Conservation (phyloP, 2,329 filamentous ascomycete species). For the Pseudohalonectria lignicola region DNA sequence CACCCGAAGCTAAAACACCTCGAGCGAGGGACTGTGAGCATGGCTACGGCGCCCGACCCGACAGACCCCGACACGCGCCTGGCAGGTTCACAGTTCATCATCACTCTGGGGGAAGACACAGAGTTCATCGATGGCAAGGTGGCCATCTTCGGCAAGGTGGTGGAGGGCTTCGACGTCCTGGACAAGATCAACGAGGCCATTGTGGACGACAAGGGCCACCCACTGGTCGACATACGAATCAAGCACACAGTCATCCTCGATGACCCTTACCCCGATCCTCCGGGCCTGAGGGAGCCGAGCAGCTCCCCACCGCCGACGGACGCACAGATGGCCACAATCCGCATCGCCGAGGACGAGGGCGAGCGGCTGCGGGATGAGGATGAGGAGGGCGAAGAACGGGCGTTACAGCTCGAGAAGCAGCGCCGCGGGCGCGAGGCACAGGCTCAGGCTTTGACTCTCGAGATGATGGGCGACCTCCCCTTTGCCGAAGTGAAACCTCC, state of each 20-base stretch:
- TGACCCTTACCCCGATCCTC: constrained; percentile 80
- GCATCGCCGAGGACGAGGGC: constrained; percentile 77
- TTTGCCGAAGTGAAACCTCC: constrained; percentile 97
- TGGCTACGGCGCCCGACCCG: constrained; percentile 72
- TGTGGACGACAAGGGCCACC: constrained; percentile 73
- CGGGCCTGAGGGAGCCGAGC: constrained; percentile 64
- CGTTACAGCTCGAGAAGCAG: constrained; percentile 56
- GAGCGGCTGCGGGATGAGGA: constrained; percentile 55
- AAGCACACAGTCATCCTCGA: constrained; percentile 87
- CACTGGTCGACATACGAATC: constrained; percentile 88
- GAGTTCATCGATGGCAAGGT: constrained; percentile 88
- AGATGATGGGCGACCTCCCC: constrained; percentile 95
- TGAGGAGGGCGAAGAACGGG: constrained; percentile 58
- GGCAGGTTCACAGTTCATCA: constrained; percentile 85
- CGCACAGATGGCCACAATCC: constrained; percentile 79
- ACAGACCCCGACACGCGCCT: constrained; percentile 71
- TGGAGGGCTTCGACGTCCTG: constrained; percentile 87
- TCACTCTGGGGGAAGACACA: constrained; percentile 80
- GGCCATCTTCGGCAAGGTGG: constrained; percentile 90
- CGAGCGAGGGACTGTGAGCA: constrained; percentile 87
- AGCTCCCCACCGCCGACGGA: constrained; percentile 72
- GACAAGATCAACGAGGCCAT: constrained; percentile 91
- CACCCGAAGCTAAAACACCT: constrained; percentile 79
- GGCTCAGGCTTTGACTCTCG: constrained; percentile 85
- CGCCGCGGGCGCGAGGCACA: constrained; percentile 83